Conservation (phyloP, 2,329 filamentous ascomycete genomes). For the Diaporthe humulicola region DNA sequence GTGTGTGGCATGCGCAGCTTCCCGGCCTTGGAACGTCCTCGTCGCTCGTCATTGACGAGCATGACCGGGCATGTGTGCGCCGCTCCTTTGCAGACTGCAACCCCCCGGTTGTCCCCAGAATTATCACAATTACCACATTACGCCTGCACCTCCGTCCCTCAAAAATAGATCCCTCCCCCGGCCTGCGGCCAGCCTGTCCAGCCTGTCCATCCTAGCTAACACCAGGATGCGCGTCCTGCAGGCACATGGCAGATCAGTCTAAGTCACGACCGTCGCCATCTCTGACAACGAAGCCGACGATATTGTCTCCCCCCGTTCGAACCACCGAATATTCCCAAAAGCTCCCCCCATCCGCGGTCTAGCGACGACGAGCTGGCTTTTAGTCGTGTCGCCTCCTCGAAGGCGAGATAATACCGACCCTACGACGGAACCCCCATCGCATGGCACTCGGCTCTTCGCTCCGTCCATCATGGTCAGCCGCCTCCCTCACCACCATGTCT, state of each 20-base stretch:
- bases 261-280: neutral
- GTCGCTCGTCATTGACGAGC: constrained; percentile 1
- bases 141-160: constrained; percentile 22
- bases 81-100: constrained; percentile 18
- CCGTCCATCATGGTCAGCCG: constrained; percentile 34
- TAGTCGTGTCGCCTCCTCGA: neutral
- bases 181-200: constrained; percentile 21
- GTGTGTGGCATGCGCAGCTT: neutral
- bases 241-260: constrained; percentile 6
- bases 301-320: neutral
- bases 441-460: constrained; percentile 11
- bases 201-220: constrained; percentile 13
- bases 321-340: neutral
- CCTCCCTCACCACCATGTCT: constrained; percentile 36
- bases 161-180: constrained; percentile 26
- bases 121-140: constrained; percentile 15
- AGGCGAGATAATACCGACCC: neutral
- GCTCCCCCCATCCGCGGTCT: neutral
- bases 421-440: neutral
- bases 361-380: neutral
- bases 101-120: constrained; percentile 18
- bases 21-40: constrained; percentile 2
- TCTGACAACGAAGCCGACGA: constrained; percentile 7
- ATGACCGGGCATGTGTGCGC: constrained; percentile 11
- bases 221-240: constrained; percentile 27